Conservation (phyloP, 805 yeast species). For the Debaryomyces castellii region DNA sequence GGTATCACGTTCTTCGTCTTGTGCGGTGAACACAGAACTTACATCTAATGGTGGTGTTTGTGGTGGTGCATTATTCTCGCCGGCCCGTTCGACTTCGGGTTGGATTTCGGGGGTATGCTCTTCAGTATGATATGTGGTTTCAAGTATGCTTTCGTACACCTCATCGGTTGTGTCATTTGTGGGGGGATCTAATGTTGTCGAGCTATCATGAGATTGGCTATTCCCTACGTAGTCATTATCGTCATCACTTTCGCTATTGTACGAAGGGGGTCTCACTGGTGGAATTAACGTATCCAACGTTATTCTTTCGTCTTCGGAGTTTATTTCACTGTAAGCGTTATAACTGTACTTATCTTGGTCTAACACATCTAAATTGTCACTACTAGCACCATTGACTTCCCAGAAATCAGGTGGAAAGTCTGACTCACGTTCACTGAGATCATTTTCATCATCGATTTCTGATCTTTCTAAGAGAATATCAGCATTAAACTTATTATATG, state of each 20-base stretch:
- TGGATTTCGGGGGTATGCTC: not conserved
- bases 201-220: not conserved
- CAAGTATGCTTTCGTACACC: not conserved
- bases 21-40: not conserved
- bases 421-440: conserved; percentile 38
- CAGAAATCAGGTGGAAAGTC: conserved; percentile 62
- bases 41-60: not conserved
- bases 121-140: not conserved
- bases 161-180: not conserved
- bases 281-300: conserved; percentile 37
- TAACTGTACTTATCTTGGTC: conserved; percentile 34
- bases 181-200: not conserved
- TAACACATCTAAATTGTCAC: conserved; percentile 8
- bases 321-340: conserved; percentile 40
- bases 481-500: conserved; percentile 75
- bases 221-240: not conserved
- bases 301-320: conserved; percentile 39
- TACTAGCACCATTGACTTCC: conserved; percentile 29
- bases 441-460: conserved; percentile 52
- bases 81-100: not conserved
- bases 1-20: not conserved
- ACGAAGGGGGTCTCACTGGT: conserved; percentile 40
- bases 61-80: not conserved
- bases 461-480: conserved; percentile 75
- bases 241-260: conserved; percentile 14